Base-by-base conservation (phyloP, 352 stramenopile species). In the Phytopythium vexans region DNA sequence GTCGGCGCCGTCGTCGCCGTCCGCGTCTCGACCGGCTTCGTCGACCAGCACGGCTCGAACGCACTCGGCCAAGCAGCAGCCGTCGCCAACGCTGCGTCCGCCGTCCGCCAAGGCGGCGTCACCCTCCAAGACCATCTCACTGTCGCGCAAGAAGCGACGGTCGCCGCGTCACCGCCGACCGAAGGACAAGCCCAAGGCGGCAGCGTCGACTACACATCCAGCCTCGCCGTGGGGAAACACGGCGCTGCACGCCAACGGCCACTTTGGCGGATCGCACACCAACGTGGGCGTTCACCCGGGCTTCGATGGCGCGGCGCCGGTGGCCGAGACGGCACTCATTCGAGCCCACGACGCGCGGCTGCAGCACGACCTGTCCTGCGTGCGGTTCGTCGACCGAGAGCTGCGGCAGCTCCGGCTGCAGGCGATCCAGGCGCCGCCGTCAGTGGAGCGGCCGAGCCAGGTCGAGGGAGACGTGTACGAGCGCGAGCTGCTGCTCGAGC, bases 401-500 rank as follows among this genome's bases (percentile, higher is more conserved):
- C 50, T 89, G 15, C 73, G 78, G 0, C 43, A 72, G 48, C 66
- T 89, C 9, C 68, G 77, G 4, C 52, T 72, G 34, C 71, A 87
- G 49, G 68, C 66, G 41, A 65, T 70, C 4, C 63, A 46, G 21
- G 21, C 6, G 57, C 49, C 14, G 58, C 76, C 38, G 38, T 60
- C 14, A 60, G 44, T 27, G 37, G 54, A 9, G 9, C 56, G 11
- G 43, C 62, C 6, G 43, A 63, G 14, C 12, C 7, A 6, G 27
- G 2, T 3, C 7, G 33, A 40, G n/a, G 21, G 62, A 3, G 74
- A 89, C 34, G 62, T 67, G 32, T 87, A 87, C 63, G 54, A 60
- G 3, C 71, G 70, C 33, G 76, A 74, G 35, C 68, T 88, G 6
- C 54, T 79, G 35, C 62, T 81, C 14, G 76, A 86, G 55, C 74